phyloP scores from a whole-genome alignment of 257 asterid species.

The Vinca minor region DNA sequence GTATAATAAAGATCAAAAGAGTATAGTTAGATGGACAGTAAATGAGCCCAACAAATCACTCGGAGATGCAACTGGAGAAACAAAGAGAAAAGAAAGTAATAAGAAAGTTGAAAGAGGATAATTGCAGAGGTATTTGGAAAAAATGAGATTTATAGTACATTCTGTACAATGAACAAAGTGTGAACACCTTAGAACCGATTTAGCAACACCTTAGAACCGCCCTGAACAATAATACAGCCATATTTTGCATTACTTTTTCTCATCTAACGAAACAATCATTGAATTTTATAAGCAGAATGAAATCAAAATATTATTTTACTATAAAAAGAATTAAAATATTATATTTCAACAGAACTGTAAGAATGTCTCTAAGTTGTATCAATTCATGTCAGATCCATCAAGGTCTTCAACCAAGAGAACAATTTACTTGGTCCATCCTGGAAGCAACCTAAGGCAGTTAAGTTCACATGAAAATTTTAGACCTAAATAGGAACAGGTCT shows the following conservation, averaged over 20 bases:
- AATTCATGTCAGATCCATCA: not conserved
- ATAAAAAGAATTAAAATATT: not conserved
- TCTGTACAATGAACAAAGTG: not conserved
- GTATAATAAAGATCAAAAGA: constrained; percentile 9
- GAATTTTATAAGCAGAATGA: not conserved
- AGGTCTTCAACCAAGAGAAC: not conserved
- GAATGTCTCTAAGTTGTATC: not conserved
- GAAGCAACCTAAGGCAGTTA: not conserved
- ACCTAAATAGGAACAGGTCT: too few species aligned
- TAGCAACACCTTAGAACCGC: not conserved
- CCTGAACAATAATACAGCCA: too few species aligned
- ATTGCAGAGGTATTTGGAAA: not conserved
- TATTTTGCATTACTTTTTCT: not conserved
- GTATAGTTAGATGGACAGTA: constrained; percentile 18
- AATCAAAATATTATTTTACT: not conserved
- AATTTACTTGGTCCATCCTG: not conserved
- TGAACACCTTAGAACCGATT: not conserved
- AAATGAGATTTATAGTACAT: not conserved
- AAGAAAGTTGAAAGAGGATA: constrained; percentile 7
- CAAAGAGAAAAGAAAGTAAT: not conserved
- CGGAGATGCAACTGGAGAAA: not conserved
- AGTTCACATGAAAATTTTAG: not conserved
- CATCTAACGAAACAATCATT: not conserved
- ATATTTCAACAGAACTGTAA: not conserved
- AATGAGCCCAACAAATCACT: not conserved